Evolutionary conservation across 495 filamentous ascomycete genomes (phyloP).

Genomic region (Aspergillus bertholletiae): DNA sequence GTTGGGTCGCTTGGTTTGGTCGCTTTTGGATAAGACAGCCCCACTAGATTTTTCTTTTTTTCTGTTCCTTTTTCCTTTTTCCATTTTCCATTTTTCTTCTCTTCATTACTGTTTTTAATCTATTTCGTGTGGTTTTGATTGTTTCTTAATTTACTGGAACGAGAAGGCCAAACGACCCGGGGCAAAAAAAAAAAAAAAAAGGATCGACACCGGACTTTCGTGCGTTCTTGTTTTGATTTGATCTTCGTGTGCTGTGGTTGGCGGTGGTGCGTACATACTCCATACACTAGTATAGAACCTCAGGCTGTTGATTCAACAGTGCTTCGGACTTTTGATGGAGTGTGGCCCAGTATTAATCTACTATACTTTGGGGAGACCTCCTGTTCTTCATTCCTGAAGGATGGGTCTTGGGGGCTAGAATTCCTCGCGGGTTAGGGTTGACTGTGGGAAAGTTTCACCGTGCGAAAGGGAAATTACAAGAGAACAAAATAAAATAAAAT

Average conservation of each 20-base stretch:
- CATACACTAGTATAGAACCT: too few species aligned
- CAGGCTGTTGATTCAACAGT: too few species aligned
- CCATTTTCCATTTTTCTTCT: neutral
- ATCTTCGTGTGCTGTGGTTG: neutral
- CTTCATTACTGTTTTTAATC: too few species aligned
- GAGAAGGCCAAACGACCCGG: conserved; percentile 13
- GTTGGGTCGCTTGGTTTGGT: neutral
- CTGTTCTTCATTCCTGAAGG: neutral
- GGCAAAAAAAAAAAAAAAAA: neutral
- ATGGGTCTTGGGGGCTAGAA: neutral
- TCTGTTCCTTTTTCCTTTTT: neutral
- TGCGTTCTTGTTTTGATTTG: neutral
- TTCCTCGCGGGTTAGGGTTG: neutral
- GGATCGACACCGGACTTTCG: conserved; percentile 7
- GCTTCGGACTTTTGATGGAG: neutral
- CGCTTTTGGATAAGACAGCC: neutral
- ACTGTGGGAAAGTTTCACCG: neutral
- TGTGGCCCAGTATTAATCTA: neutral
- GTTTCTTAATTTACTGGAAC: conserved; percentile 5
- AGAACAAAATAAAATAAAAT: too few species aligned
- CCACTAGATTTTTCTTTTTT: too few species aligned
- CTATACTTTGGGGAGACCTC: neutral
- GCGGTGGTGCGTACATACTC: neutral
- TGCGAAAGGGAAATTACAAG: neutral
- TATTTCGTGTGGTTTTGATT: too few species aligned